Percentiles rank a stretch among this genome's conserved stretches.
phyloP scores from a whole-genome alignment of 2,329 filamentous ascomycete genomes.

The Trichoderma pleuroti region DNA sequence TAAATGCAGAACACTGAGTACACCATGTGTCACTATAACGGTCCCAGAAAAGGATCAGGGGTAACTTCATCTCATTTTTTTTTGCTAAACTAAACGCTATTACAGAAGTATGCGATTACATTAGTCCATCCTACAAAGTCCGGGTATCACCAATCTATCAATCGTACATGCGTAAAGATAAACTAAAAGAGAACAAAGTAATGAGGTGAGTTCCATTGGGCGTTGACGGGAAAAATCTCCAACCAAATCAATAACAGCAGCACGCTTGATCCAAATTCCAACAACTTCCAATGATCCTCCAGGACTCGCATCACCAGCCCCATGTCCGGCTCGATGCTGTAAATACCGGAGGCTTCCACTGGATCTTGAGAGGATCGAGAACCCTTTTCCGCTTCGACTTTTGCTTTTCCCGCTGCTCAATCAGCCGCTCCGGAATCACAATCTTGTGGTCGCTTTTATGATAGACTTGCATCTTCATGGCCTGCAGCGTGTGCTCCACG shows the following conservation, averaged over 20 bases:
- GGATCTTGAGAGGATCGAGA: slow-evolving; percentile 74
- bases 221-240: not conserved
- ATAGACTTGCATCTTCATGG: slow-evolving; percentile 91
- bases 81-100: not conserved
- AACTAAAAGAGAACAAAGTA: not conserved
- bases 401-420: slow-evolving; percentile 75
- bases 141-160: not conserved
- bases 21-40: not conserved
- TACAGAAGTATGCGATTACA: not conserved
- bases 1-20: not conserved
- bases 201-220: not conserved
- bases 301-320: slow-evolving; percentile 67
- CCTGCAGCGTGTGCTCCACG: slow-evolving; percentile 90
- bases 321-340: slow-evolving; percentile 85
- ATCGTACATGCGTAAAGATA: not conserved
- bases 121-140: not conserved
- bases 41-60: not conserved
- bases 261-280: not conserved
- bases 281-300: not conserved
- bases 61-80: not conserved
- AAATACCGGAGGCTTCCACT: slow-evolving; percentile 96
- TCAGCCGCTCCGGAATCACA: slow-evolving; percentile 79
- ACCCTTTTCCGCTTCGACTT: slow-evolving; percentile 71
- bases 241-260: not conserved
- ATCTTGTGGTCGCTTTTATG: slow-evolving; percentile 97